Percentiles rank a stretch among this genome's conserved stretches.
Conservation (phyloP, 2,329 filamentous ascomycete species). For the Dichotomopilus funicola region DNA sequence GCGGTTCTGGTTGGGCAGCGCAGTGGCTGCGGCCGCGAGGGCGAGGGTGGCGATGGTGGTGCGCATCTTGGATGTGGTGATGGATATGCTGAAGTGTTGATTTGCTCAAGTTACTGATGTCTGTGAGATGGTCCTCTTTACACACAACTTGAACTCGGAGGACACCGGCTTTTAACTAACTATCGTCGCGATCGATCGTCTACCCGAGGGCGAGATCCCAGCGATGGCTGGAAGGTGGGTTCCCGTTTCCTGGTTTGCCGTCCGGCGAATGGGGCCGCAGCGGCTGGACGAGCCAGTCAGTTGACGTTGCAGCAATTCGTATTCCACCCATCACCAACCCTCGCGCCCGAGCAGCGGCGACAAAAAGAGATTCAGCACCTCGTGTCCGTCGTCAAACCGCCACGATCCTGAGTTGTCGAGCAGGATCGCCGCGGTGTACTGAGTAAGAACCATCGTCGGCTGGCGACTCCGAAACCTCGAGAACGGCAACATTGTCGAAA, state of each 20-base stretch:
- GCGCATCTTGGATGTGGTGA: background rate
- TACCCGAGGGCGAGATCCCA: background rate
- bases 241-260: background rate
- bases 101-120: background rate
- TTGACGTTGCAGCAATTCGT: constrained; percentile 4
- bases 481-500: no score
- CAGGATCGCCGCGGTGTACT: no score
- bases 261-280: background rate
- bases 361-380: no score
- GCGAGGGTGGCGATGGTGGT: background rate
- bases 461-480: no score
- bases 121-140: background rate
- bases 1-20: background rate
- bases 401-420: no score
- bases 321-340: background rate
- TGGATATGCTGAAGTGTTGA: background rate
- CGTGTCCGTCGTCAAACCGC: no score
- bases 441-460: no score
- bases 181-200: background rate
- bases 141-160: background rate
- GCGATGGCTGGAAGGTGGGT: background rate
- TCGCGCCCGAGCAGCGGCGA: no score
- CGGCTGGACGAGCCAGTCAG: background rate
- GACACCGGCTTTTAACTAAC: background rate
- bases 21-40: constrained; percentile 1